Percentiles rank a stretch among this genome's conserved stretches.
Conservation (phyloP, 2,329 filamentous ascomycete genomes). For the Neopestalotiopsis rosae region DNA sequence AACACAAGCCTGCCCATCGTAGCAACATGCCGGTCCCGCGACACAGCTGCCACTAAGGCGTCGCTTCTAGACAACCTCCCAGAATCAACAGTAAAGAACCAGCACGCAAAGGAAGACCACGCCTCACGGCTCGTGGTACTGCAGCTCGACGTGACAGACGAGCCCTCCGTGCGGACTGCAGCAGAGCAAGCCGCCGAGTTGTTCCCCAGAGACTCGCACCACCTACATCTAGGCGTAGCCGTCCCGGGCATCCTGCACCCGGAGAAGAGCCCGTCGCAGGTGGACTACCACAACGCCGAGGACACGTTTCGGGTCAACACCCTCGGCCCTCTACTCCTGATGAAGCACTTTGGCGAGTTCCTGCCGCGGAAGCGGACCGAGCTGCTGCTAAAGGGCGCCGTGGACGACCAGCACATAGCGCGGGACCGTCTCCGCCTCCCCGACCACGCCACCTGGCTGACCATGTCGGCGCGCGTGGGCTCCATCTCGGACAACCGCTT, state of each 20-base stretch:
- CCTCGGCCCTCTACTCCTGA: conserved; percentile 74
- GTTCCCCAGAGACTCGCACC: conserved; percentile 56
- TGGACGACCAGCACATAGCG: not conserved
- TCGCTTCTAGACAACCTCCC: conserved; percentile 35
- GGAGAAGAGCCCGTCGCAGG: conserved; percentile 72
- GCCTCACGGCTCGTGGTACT: conserved; percentile 32
- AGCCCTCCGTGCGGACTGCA: conserved; percentile 65
- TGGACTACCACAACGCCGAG: conserved; percentile 66
- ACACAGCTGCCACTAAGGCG: conserved; percentile 41
- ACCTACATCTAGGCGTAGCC: conserved; percentile 72
- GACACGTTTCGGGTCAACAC: conserved; percentile 76
- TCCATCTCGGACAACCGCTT: conserved; percentile 73
- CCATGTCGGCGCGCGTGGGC: conserved; percentile 80
- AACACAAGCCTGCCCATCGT: conserved; percentile 55
- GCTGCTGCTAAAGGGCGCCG: conserved; percentile 29
- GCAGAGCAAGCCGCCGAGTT: conserved; percentile 52
- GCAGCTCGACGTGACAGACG: conserved; percentile 58
- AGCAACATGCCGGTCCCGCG: conserved; percentile 44
- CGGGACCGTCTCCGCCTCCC: conserved; percentile 43
- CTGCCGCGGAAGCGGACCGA: conserved; percentile 64
- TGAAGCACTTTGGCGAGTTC: conserved; percentile 76
- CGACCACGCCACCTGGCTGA: conserved; percentile 67
- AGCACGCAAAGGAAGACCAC: conserved; percentile 4
- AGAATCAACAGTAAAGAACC: not conserved
- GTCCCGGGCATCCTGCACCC: conserved; percentile 75